Conservation (phyloP, 805 yeast genomes). For the Nakazawaea wyomingensis region DNA sequence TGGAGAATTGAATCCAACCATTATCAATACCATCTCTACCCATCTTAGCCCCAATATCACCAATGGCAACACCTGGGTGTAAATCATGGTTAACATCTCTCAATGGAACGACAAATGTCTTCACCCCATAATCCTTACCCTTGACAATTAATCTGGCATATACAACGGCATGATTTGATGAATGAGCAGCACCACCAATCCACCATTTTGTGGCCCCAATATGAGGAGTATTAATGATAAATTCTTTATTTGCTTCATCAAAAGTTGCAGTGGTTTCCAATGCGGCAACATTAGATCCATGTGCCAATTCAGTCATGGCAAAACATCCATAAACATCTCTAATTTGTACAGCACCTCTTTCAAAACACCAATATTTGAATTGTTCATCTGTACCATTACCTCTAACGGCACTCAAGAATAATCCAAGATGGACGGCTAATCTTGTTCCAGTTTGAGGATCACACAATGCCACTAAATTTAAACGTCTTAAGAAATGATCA, state of each 20-base stretch:
- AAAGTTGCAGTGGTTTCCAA: constrained; percentile 89
- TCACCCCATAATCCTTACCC: constrained; percentile 87
- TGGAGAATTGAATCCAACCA: constrained; percentile 91
- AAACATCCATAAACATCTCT: constrained; percentile 80
- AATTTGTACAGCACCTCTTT: constrained; percentile 55
- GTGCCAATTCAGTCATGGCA: constrained; percentile 90
- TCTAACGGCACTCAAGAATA: constrained; percentile 73
- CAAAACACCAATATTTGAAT: constrained; percentile 74
- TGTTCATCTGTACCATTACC: constrained; percentile 89
- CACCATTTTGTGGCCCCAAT: constrained; percentile 96
- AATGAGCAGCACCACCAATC: constrained; percentile 98
- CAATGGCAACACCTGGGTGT: constrained; percentile 75
- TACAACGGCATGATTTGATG: constrained; percentile 82
- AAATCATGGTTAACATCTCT: constrained; percentile 71
- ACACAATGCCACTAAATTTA: constrained; percentile 52
- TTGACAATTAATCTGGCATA: constrained; percentile 80
- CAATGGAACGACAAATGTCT: constrained; percentile 86
- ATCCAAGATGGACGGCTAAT: constrained; percentile 82
- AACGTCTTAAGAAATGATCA: constrained; percentile 50
- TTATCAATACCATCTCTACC: constrained; percentile 95
- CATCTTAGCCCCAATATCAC: constrained; percentile 94
- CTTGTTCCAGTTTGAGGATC: constrained; percentile 84
- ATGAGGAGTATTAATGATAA: constrained; percentile 80
- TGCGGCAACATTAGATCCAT: constrained; percentile 92
- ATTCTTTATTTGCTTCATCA: constrained; percentile 58